Conservation (phyloP, 2,329 filamentous ascomycete genomes). For the Fusarium caatingaense region DNA sequence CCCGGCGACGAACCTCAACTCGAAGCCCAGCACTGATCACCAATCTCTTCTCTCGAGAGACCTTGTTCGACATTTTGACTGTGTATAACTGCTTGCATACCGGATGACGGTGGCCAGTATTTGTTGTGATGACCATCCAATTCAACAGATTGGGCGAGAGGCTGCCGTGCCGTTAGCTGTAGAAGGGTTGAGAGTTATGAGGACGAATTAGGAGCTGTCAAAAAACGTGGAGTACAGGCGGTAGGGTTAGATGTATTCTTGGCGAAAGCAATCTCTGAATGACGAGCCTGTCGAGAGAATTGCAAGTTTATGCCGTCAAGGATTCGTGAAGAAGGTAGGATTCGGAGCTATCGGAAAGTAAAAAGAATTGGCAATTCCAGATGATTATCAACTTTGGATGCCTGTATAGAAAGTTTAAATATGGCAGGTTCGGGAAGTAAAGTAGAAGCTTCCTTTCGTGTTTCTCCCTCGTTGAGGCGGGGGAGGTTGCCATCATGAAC, state of each 20-base stretch:
- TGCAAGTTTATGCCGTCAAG: background rate
- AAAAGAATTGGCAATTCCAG: background rate
- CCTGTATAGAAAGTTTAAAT: background rate
- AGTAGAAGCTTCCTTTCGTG: background rate
- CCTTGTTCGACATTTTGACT: conserved; percentile 1
- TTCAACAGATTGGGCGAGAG: conserved; percentile 28
- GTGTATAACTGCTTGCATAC: background rate
- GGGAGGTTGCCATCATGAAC: conserved; percentile 3
- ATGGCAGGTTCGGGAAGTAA: background rate
- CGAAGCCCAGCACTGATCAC: conserved; percentile 5
- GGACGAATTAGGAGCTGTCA: conserved; percentile 21
- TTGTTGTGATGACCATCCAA: conserved; percentile 13
- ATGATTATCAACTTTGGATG: background rate
- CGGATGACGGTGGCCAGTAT: conserved; percentile 32
- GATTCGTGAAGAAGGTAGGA: conserved; percentile 5
- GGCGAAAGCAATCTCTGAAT: conserved; percentile 12
- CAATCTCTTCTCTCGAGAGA: background rate
- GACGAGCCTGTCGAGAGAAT: conserved; percentile 3
- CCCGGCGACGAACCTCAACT: background rate
- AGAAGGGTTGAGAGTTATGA: conserved; percentile 15
- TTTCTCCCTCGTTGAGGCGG: conserved; percentile 1
- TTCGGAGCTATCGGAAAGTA: conserved; percentile 32
- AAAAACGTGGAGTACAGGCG: conserved; percentile 28
- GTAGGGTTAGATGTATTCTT: conserved; percentile 38
- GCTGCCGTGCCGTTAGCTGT: conserved; percentile 19